A percentile compares a stretch with the other conserved stretches of the same genome.
Evolutionary conservation across 345 rosid species (phyloP).

Genomic region (Balakata baccata): DNA sequence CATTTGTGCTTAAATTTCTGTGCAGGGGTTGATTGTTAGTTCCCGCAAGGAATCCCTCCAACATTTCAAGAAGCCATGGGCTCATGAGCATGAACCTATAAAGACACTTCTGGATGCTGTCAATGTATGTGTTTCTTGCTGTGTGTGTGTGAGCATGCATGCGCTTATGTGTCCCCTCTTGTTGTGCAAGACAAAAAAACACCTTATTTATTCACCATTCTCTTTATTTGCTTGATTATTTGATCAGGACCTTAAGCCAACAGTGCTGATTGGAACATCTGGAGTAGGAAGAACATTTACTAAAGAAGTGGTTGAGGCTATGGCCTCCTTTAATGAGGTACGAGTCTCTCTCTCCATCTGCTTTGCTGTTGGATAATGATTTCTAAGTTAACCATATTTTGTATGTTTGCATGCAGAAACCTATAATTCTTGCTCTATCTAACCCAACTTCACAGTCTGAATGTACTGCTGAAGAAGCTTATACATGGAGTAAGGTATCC

Average conservation of each 20-base stretch:
- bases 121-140: slow-evolving; percentile 45
- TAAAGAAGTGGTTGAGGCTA: slow-evolving; percentile 77
- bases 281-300: slow-evolving; percentile 90
- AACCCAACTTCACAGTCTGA: slow-evolving; percentile 98
- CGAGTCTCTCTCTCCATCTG: slow-evolving; percentile 7
- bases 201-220: not conserved
- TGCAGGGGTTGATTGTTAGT: slow-evolving; percentile 82
- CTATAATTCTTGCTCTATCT: slow-evolving; percentile 84
- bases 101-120: slow-evolving; percentile 65
- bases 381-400: slow-evolving; percentile 10
- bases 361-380: slow-evolving; percentile 5
- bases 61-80: slow-evolving; percentile 97
- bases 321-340: slow-evolving; percentile 83
- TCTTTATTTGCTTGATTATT: slow-evolving; percentile 10
- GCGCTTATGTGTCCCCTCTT: slow-evolving; percentile 7
- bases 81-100: slow-evolving; percentile 79
- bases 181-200: not conserved
- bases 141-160: too few species aligned
- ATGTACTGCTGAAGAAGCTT: slow-evolving; percentile 96
- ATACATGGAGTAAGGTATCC: slow-evolving; percentile 83
- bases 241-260: slow-evolving; percentile 78
- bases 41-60: slow-evolving; percentile 81
- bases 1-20: slow-evolving; percentile 12
- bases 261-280: slow-evolving; percentile 88
- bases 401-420: slow-evolving; percentile 52